Conservation (phyloP, 257 asterid genomes). For the Solanum pimpinellifolium region DNA sequence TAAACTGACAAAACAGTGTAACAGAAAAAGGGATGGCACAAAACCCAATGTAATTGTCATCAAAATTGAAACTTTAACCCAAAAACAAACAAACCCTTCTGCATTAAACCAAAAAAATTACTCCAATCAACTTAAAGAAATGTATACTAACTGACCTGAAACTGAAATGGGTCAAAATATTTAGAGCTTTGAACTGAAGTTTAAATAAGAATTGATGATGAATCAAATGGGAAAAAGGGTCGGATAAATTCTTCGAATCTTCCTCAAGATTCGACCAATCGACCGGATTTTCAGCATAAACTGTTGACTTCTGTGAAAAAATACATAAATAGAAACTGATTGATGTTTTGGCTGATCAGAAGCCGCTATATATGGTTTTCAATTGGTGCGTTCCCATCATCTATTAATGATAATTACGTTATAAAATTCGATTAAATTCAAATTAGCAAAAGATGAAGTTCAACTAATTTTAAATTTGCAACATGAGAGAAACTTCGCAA, state of each 20-base stretch:
- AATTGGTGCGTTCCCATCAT: not conserved
- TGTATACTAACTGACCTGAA: not conserved
- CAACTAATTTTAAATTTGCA: too few relatives aligned
- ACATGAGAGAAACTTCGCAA: accelerated
- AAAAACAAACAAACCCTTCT: not conserved
- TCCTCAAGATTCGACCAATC: not conserved
- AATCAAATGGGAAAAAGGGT: not conserved
- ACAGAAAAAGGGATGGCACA: not conserved
- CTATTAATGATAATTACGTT: not conserved
- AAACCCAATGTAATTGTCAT: not conserved
- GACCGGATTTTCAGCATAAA: not conserved
- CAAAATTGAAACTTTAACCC: not conserved
- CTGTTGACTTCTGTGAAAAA: not conserved
- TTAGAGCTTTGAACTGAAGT: not conserved
- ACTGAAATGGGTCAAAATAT: not conserved
- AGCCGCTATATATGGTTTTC: not conserved
- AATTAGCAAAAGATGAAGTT: too few relatives aligned
- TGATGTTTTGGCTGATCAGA: not conserved
- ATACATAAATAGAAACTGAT: not conserved
- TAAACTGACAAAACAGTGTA: not conserved
- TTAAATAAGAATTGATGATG: not conserved
- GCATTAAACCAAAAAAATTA: not conserved
- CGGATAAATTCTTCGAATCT: not conserved
- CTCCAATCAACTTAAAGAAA: not conserved
- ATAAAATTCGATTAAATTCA: accelerated